phyloP scores from a whole-genome alignment of 805 yeast genomes.

The Teunomyces barrocoloradensis region DNA sequence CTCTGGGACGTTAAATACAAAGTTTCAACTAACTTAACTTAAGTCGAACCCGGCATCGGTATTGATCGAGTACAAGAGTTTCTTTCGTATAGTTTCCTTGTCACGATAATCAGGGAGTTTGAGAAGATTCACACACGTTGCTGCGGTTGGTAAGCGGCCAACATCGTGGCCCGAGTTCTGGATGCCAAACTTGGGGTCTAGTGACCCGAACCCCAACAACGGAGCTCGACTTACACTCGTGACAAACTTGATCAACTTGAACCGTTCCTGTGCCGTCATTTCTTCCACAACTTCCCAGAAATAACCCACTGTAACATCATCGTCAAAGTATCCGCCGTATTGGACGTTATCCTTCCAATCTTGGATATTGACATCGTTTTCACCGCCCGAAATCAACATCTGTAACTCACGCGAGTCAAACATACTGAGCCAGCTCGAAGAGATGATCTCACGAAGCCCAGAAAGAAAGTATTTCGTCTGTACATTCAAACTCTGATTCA shows the following conservation, averaged over 20 bases:
- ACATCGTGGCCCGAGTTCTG: conserved; percentile 57
- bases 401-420: conserved; percentile 84
- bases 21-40: conserved; percentile 4
- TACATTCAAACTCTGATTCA: conserved; percentile 58
- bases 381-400: conserved; percentile 69
- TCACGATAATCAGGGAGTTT: conserved; percentile 80
- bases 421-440: conserved; percentile 75
- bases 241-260: conserved; percentile 76
- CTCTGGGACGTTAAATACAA: conserved; percentile 2
- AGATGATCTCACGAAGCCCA: conserved; percentile 69
- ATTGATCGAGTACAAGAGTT: conserved; percentile 74
- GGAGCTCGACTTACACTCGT: conserved; percentile 94
- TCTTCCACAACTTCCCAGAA: conserved; percentile 80
- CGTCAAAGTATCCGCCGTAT: conserved; percentile 59
- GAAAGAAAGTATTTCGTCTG: conserved; percentile 63
- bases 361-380: conserved; percentile 62
- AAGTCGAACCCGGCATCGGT: conserved; percentile 87
- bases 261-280: conserved; percentile 58
- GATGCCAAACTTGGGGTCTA: conserved; percentile 76
- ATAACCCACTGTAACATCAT: conserved; percentile 56
- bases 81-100: conserved; percentile 57
- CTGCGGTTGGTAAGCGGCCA: conserved; percentile 78
- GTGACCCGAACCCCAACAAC: conserved; percentile 67
- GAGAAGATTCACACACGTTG: conserved; percentile 88
- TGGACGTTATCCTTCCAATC: conserved; percentile 66